Base-by-base conservation (phyloP, 2,329 filamentous ascomycete species). In the Penicillium sp. region DNA sequence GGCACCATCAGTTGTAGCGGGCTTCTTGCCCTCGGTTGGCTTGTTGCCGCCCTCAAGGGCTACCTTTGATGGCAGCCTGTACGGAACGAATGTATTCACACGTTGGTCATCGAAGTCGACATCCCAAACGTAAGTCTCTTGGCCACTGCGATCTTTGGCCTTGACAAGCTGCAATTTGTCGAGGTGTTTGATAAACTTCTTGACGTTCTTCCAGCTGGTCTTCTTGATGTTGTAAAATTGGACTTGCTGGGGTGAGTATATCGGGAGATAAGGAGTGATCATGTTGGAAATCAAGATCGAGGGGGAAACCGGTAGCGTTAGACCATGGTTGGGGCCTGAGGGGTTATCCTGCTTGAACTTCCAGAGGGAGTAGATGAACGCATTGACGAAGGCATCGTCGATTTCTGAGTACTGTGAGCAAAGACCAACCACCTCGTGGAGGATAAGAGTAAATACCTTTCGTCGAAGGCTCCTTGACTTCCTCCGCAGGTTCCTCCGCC, bases 131-230 rank as follows among this genome's bases (percentile, higher is more conserved):
- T 84, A 76, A 0, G 80, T 81, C 61, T 87, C 83, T 31, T 82
- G 79, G 4, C 81, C 81, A 53, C 78, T 81, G 31, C 81, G 76
- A 43, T 86, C 83, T 63, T 87, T 87, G 40, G 76, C 78, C 60
- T 83, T 85, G 57, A 85, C 66, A n/a, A 86, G 70, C 15, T 74
- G 65, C 42, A 80, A 72, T 65, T 86, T 87, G 65, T 86, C 83
- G 8, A 87, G 72, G 46, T 79, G 73, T 59, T 86, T 87, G 67
- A 87, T 79, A 64, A 87, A 86, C 57, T 85, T 87, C 62, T 82
- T 83, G 52, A 83, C 78, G 53, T 81, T 86, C 69, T 87, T 87
- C 81, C 81, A 86, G 53, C 79, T 83, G 3, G 82, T 83, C 68
- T 86, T 87, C 62, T 86, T 87, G 66, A 87, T 84, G 56, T 83